These are phyloP conservation scores for Acer negundo DNA, from an alignment of 345 rosid genomes.

Conservation along the genomic window DNA sequence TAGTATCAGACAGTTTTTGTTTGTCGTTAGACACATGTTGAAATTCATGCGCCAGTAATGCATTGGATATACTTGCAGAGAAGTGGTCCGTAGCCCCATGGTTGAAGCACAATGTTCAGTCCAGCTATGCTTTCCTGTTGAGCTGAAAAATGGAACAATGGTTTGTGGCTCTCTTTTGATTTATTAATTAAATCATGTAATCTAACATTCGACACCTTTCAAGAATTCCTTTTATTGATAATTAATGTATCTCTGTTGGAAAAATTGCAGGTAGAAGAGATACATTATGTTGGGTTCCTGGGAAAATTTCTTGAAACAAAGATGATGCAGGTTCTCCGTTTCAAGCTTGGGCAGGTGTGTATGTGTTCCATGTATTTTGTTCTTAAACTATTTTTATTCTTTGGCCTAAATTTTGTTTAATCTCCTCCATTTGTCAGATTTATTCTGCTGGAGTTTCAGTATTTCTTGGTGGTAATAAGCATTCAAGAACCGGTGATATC, in stretches of 20 bases:
- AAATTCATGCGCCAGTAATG: slow-evolving; percentile 21
- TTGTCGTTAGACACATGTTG: slow-evolving; percentile 4
- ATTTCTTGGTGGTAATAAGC: slow-evolving; percentile 82
- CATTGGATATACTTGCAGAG: slow-evolving; percentile 48
- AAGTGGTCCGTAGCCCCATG: slow-evolving; percentile 85
- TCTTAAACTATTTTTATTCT: slow-evolving; percentile 8
- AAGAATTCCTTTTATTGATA: slow-evolving; percentile 8
- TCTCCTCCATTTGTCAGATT: slow-evolving; percentile 49
- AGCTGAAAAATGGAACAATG: slow-evolving; percentile 77
- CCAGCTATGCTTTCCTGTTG: slow-evolving; percentile 89
- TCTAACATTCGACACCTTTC: not conserved
- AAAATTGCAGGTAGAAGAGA: slow-evolving; percentile 72
- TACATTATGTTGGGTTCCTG: slow-evolving; percentile 66
- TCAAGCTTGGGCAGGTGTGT: slow-evolving; percentile 85
- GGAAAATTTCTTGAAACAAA: slow-evolving; percentile 75
- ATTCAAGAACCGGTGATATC: slow-evolving; percentile 84
- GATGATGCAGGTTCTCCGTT: slow-evolving; percentile 83
- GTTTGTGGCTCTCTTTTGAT: slow-evolving; percentile 41
- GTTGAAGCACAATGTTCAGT: slow-evolving; percentile 93
- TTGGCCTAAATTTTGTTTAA: slow-evolving; percentile 19
- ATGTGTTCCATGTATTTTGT: slow-evolving; percentile 7
- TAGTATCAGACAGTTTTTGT: not conserved
- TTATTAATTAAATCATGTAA: slow-evolving; percentile 7
- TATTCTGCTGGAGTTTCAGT: slow-evolving; percentile 84
- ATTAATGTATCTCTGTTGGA: slow-evolving; percentile 10